Evolutionary conservation across 2,329 filamentous ascomycete species (phyloP), one percentile per base, ranked within the genome.

Genomic region (Furcasterigmium furcatum): DNA sequence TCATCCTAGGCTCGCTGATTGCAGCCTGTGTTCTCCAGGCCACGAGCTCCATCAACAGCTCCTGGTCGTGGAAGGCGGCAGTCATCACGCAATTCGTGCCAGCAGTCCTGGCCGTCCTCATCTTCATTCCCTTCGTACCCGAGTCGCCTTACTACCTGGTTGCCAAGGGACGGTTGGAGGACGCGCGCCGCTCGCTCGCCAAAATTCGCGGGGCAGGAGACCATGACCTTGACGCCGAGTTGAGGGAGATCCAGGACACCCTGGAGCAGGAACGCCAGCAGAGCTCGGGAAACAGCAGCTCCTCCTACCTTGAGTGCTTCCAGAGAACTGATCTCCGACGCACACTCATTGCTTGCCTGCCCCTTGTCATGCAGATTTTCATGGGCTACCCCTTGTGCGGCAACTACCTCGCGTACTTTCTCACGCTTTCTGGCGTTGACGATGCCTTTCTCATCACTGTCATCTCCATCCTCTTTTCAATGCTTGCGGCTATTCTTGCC

Each of bases 241-340:
- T 95, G 41, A 84, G 87, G 56, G 94, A 95, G 88, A 95, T 96
- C 60, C 95, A 90, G 1, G 91, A 87, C 1, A 85, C 86, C 0
- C 71, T 95, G 10, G 91, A 95, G 62, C 77, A 88, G 59, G 76
- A 79, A 64, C 53, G 52, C 32, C 48, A 47, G 41, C 41, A 47
- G 19, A 29, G 39, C 9, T 30, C 38, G 13, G 52, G 56, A 4
- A 9, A 16, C 5, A 5, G 18, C 14, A 35, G 14, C 5, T 35
- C 32, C 4, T 16, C 32, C 32, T 35, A 35, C 18, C 66, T 65
- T 5, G 49, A 68, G 4, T 58, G 52, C 29, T 64, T 68, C 35
- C 64, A 68, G 46, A 27, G 20, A 13, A 35, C 32, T 5, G 32
- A 35, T 16, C 39, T 20, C 14, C 24, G 25, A 8, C 43, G 25